phyloP scores from a whole-genome alignment of 805 yeast species.

The Barnettozyma californica region DNA sequence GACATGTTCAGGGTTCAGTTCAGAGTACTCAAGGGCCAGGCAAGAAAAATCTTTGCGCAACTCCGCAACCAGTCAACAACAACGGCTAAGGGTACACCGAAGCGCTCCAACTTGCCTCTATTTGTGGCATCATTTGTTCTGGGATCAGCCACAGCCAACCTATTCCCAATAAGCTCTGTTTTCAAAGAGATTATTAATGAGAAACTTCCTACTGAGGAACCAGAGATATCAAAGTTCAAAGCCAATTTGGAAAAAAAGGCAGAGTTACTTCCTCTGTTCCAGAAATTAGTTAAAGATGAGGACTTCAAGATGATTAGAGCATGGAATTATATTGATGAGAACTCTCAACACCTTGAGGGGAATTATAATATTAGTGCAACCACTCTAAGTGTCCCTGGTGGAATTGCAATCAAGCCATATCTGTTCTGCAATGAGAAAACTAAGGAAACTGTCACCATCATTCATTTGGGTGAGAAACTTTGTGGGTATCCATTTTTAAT shows the following conservation, averaged over 20 bases:
- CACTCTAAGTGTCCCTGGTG: conserved; percentile 71
- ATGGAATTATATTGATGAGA: conserved; percentile 41
- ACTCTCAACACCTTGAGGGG: conserved; percentile 21
- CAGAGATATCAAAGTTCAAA: conserved; percentile 27
- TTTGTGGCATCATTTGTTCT: conserved; percentile 25
- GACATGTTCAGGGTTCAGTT: not conserved
- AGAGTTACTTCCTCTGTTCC: conserved; percentile 44
- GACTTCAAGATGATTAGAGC: conserved; percentile 34
- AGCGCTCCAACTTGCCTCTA: conserved; percentile 12
- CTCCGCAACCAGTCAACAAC: not conserved
- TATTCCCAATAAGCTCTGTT: conserved; percentile 30
- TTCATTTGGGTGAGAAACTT: conserved; percentile 71
- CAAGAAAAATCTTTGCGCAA: not conserved
- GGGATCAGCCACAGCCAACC: conserved; percentile 32
- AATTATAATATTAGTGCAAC: conserved; percentile 36
- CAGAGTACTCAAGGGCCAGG: not conserved
- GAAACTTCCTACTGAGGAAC: conserved; percentile 20
- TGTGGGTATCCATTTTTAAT: conserved; percentile 85
- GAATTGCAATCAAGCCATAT: conserved; percentile 68
- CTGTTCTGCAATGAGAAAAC: conserved; percentile 54
- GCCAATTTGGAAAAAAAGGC: conserved; percentile 40
- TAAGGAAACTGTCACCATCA: conserved; percentile 56
- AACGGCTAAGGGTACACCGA: not conserved
- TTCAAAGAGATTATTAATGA: conserved; percentile 25
- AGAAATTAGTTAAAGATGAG: conserved; percentile 38